phyloP scores from a whole-genome alignment of 306 rosid species.

The Malus fusca region DNA sequence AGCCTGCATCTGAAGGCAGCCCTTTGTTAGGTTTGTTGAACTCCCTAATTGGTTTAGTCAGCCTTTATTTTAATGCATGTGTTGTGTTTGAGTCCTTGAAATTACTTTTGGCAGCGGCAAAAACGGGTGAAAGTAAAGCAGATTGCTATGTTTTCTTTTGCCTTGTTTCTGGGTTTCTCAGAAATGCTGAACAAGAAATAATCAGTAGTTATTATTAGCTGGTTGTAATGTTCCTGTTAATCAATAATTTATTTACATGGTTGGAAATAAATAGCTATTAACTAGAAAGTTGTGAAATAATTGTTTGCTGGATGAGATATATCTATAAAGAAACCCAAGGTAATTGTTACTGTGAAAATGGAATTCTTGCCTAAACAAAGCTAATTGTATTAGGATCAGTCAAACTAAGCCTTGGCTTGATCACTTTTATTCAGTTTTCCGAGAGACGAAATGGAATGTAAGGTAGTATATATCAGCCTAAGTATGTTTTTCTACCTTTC shows the following conservation, averaged over 20 bases:
- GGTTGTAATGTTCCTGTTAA: not conserved
- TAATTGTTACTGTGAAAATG: not conserved
- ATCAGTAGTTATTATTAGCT: not conserved
- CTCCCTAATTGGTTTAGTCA: not conserved
- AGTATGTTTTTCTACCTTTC: not conserved
- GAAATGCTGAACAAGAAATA: not conserved
- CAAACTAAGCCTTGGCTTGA: not conserved
- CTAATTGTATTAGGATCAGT: not conserved
- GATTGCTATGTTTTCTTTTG: not conserved
- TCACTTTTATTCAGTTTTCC: not conserved
- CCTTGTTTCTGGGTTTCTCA: not conserved
- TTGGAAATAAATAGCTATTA: not conserved
- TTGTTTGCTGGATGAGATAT: not conserved
- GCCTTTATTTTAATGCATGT: not conserved
- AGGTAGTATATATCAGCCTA: not conserved
- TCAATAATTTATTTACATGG: not conserved
- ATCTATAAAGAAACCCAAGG: not conserved
- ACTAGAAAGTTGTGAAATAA: not conserved
- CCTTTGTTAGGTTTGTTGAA: conserved; percentile 67
- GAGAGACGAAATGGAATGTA: not conserved
- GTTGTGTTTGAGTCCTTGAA: not conserved
- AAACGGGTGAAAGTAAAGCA: not conserved
- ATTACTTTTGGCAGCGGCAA: not conserved
- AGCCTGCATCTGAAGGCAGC: conserved; percentile 82
- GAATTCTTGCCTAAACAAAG: not conserved